A percentile compares a stretch with the other conserved stretches of the same genome.
These are phyloP conservation scores for Lecanicillium sp. DNA, from an alignment of 2,329 filamentous ascomycete genomes.

Conservation along the genomic window DNA sequence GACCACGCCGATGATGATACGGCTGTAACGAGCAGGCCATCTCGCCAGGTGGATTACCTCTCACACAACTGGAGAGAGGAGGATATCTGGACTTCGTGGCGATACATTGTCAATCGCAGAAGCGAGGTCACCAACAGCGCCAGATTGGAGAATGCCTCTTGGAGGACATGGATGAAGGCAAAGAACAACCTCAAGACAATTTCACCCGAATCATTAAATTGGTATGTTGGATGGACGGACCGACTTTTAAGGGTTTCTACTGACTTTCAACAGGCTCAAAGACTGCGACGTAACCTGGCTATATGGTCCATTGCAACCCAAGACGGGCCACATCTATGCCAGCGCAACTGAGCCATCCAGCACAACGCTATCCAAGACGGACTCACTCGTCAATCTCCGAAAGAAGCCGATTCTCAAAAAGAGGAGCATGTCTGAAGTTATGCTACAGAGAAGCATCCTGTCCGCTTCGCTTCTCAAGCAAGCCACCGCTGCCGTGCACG, in stretches of 20 bases:
- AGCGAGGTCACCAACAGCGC: conserved; percentile 73
- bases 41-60: conserved; percentile 88
- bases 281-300: conserved; percentile 97
- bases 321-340: conserved; percentile 44
- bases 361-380: conserved; percentile 38
- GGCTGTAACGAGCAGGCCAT: conserved; percentile 64
- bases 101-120: conserved; percentile 76
- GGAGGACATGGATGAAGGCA: conserved; percentile 92
- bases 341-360: conserved; percentile 7
- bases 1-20: conserved; percentile 72
- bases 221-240: conserved; percentile 48
- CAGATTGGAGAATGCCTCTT: conserved; percentile 88
- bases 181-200: conserved; percentile 83
- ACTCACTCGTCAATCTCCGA: conserved; percentile 54
- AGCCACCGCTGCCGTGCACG: conserved; percentile 76
- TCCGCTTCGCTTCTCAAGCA: conserved; percentile 84
- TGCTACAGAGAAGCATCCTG: conserved; percentile 83
- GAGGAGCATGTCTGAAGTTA: conserved; percentile 89
- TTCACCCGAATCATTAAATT: conserved; percentile 86
- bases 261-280: conserved; percentile 62
- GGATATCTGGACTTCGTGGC: conserved; percentile 96
- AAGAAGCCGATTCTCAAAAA: conserved; percentile 96
- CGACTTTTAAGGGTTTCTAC: conserved; percentile 23
- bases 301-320: conserved; percentile 83
- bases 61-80: conserved; percentile 92